Conservation (phyloP, 345 rosid genomes). For the Sapria himalayana region DNA sequence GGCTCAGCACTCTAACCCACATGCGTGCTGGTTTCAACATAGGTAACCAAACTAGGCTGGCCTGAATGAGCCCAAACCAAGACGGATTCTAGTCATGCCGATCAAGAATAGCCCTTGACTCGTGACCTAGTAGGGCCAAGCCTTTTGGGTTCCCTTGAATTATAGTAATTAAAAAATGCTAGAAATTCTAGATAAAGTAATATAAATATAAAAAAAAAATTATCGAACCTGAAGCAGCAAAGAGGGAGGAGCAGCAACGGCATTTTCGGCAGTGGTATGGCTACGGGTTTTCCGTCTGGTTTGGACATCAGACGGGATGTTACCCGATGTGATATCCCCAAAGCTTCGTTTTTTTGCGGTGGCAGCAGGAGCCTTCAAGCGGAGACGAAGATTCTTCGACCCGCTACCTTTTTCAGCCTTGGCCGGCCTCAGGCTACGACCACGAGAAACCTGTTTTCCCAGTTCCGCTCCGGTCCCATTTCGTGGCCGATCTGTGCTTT, state of each 20-base stretch:
- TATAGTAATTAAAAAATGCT: no score
- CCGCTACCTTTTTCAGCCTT: constrained; percentile 32
- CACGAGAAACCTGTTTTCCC: constrained; percentile 28
- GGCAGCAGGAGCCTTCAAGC: constrained; percentile 60
- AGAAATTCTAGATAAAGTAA: no score
- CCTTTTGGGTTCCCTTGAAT: no score
- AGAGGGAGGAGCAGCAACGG: constrained; percentile 39
- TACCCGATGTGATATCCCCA: constrained; percentile 67
- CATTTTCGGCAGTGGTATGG: constrained; percentile 28
- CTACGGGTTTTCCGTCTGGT: constrained; percentile 64
- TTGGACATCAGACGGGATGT: constrained; percentile 45
- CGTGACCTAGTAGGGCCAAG: no score
- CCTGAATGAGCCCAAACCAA: no score
- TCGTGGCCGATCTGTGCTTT: constrained; percentile 25
- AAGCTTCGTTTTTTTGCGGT: constrained; percentile 66
- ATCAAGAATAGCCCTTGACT: no score
- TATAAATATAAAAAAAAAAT: no score
- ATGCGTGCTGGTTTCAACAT: no score
- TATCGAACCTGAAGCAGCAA: constrained; percentile 74
- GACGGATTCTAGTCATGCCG: no score
- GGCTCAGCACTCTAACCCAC: no score
- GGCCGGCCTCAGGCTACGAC: constrained; percentile 41
- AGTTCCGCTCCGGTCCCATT: constrained; percentile 14
- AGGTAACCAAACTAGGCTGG: no score
- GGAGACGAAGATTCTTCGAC: constrained; percentile 55